These are phyloP conservation scores for Decorospora gaudefroyi DNA, from an alignment of 2,329 filamentous ascomycete genomes.

Conservation along the genomic window DNA sequence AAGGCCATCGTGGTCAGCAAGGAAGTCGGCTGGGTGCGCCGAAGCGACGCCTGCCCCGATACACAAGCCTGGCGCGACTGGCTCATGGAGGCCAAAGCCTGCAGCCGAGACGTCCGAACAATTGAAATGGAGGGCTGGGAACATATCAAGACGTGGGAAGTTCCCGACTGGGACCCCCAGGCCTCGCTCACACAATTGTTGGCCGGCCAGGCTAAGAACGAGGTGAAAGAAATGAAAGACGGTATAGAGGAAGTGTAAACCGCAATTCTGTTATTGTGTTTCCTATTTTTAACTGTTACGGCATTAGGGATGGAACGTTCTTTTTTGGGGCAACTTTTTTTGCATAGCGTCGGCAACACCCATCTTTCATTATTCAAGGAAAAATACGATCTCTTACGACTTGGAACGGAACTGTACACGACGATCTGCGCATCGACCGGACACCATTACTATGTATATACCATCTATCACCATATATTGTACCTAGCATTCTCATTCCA, in stretches of 20 bases:
- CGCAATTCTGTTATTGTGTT: not conserved
- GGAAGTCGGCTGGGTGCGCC: slow-evolving; percentile 50
- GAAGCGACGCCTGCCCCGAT: slow-evolving; percentile 49
- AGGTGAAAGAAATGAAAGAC: slow-evolving; percentile 20
- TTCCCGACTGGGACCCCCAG: slow-evolving; percentile 46
- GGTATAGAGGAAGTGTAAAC: slow-evolving; percentile 26
- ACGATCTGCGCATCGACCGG: no score
- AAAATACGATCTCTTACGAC: no score
- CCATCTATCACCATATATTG: no score
- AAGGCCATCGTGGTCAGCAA: slow-evolving; percentile 55
- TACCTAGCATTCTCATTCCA: no score
- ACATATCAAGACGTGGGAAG: slow-evolving; percentile 36
- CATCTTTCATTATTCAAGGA: no score
- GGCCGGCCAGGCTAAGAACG: slow-evolving; percentile 22
- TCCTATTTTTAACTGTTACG: no score
- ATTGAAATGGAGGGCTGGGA: slow-evolving; percentile 13
- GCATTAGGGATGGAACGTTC: no score
- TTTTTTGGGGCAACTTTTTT: no score
- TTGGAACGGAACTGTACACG: no score
- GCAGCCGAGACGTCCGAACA: slow-evolving; percentile 21
- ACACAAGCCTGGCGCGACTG: slow-evolving; percentile 51
- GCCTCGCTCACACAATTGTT: slow-evolving; percentile 25
- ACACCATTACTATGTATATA: no score
- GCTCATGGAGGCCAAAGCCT: slow-evolving; percentile 44
- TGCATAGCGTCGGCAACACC: no score